Conservation (phyloP, 1,139 yeast genomes). For the Taphrina populina region DNA sequence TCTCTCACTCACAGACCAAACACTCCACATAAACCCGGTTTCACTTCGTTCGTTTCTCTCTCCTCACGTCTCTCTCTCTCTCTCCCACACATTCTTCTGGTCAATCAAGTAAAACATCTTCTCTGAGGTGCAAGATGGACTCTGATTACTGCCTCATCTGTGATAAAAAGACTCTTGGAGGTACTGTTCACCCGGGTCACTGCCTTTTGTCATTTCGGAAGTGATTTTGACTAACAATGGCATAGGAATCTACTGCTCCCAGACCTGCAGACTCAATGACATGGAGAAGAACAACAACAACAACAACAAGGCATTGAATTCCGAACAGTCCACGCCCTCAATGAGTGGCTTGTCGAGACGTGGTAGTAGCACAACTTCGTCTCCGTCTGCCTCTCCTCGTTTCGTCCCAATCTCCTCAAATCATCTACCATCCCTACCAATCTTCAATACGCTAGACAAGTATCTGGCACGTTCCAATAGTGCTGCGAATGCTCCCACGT, state of each 20-base stretch:
- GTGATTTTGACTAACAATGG: too few species aligned
- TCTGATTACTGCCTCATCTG: slow-evolving; percentile 35
- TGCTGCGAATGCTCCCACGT: background rate
- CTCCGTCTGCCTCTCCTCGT: slow-evolving; percentile 22
- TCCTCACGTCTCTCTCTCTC: background rate
- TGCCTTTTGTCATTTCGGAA: too few species aligned
- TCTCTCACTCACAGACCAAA: background rate
- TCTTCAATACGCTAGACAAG: slow-evolving; percentile 12
- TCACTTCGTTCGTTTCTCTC: background rate
- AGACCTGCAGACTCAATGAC: slow-evolving; percentile 22
- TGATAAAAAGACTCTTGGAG: slow-evolving; percentile 31
- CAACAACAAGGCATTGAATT: too few species aligned
- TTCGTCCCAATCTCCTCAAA: slow-evolving; percentile 17
- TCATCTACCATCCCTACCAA: slow-evolving; percentile 24
- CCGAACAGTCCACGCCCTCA: too few species aligned
- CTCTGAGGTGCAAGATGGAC: slow-evolving; percentile 9
- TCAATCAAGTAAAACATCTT: slow-evolving; percentile 1
- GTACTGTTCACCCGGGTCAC: too few species aligned
- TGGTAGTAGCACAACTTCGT: slow-evolving; percentile 3
- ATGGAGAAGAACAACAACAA: slow-evolving; percentile 6
- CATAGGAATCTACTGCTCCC: slow-evolving; percentile 32
- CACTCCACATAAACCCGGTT: background rate
- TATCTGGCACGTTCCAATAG: slow-evolving; percentile 9
- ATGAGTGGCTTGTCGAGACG: too few species aligned
- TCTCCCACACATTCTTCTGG: background rate